Percentiles rank a stretch among this genome's conserved stretches.
Conservation (phyloP, 2,329 filamentous ascomycete genomes). For the Ophiocordyceps polyrhachis-furcata region DNA sequence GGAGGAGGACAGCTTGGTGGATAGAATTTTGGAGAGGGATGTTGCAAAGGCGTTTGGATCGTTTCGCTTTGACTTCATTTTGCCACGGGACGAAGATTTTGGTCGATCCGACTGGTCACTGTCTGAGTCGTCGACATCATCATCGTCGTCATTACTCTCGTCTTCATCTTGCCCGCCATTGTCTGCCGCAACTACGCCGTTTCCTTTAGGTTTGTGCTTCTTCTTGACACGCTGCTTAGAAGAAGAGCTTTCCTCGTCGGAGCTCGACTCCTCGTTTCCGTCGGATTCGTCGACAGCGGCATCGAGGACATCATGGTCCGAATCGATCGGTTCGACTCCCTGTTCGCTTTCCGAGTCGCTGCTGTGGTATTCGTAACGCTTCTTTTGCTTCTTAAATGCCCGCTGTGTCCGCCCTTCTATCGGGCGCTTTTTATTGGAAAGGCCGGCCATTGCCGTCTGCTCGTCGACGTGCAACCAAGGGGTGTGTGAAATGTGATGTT, state of each 20-base stretch:
- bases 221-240: conserved; percentile 8
- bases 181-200: conserved; percentile 1
- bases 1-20: conserved; percentile 66
- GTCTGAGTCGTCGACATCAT: conserved; percentile 22
- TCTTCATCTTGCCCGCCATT: conserved; percentile 8
- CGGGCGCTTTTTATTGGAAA: conserved; percentile 14
- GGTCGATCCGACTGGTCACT: conserved; percentile 13
- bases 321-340: conserved; percentile 32
- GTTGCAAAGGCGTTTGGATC: conserved; percentile 83
- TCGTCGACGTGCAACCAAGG: too few relatives aligned
- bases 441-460: conserved; percentile 12
- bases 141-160: conserved; percentile 10
- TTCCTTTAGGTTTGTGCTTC: conserved; percentile 1
- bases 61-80: conserved; percentile 61
- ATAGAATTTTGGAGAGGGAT: conserved; percentile 82
- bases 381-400: conserved; percentile 34
- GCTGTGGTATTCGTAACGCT: conserved; percentile 27
- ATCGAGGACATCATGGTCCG: conserved; percentile 38
- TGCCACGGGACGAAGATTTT: conserved; percentile 9
- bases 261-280: conserved; percentile 16
- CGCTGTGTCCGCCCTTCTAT: conserved; percentile 14
- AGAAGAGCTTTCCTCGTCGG: conserved; percentile 14
- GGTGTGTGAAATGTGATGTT: too few relatives aligned
- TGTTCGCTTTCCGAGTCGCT: conserved; percentile 28
- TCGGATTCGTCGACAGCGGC: conserved; percentile 30